Conservation (phyloP, 1,139 yeast species). For the Geotrichum aggregatum region DNA sequence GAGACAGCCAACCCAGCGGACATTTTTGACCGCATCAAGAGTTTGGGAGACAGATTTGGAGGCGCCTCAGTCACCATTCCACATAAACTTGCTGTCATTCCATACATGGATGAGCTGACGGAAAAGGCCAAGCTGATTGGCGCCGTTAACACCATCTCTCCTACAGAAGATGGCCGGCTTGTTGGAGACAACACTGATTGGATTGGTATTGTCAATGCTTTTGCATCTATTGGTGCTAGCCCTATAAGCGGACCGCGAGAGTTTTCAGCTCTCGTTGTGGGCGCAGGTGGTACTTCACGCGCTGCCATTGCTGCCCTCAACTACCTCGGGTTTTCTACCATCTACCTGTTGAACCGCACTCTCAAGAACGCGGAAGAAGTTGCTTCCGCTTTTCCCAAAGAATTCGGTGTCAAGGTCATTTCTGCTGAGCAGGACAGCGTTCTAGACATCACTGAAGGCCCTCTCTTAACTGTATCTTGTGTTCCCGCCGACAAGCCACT, state of each 20-base stretch:
- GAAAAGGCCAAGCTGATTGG: constrained; percentile 77
- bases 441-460: constrained; percentile 31
- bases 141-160: constrained; percentile 85
- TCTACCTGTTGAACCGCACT: constrained; percentile 82
- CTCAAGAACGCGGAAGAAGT: constrained; percentile 58
- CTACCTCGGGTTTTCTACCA: constrained; percentile 68
- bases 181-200: constrained; percentile 94
- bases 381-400: constrained; percentile 56
- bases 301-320: constrained; percentile 90
- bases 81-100: constrained; percentile 71
- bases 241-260: constrained; percentile 39
- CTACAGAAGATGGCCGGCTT: constrained; percentile 51
- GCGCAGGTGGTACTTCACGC: constrained; percentile 97
- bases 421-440: constrained; percentile 42
- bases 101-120: constrained; percentile 53
- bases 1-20: constrained; percentile 63
- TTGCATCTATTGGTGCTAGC: constrained; percentile 54
- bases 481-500: constrained; percentile 83
- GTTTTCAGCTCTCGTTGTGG: constrained; percentile 56
- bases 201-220: constrained; percentile 77
- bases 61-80: constrained; percentile 94
- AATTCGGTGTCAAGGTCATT: constrained; percentile 57
- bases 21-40: constrained; percentile 44
- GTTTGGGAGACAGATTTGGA: constrained; percentile 61
- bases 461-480: constrained; percentile 72